Evolutionary conservation across 805 yeast genomes (phyloP).

Genomic region (Starmerella floricola): DNA sequence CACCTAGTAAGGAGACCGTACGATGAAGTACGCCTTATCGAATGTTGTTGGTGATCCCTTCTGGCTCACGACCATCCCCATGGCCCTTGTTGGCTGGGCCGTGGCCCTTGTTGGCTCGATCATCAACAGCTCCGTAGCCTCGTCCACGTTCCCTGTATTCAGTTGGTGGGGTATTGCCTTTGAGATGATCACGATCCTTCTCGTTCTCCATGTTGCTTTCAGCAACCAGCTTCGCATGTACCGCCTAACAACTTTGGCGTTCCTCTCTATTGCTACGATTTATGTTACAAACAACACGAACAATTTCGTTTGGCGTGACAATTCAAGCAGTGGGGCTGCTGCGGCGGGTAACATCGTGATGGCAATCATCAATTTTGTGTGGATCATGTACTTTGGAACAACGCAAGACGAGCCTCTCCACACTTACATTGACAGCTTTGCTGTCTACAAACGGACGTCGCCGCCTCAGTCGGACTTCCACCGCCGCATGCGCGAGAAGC

Average conservation of each 20-base stretch:
- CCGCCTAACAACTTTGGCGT: slow-evolving; percentile 41
- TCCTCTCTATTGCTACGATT: slow-evolving; percentile 59
- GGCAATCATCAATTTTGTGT: slow-evolving; percentile 67
- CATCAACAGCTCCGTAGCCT: slow-evolving; percentile 33
- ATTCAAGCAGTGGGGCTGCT: slow-evolving; percentile 65
- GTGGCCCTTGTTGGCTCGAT: slow-evolving; percentile 81
- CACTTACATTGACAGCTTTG: slow-evolving; percentile 72
- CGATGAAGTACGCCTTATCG: slow-evolving; percentile 15
- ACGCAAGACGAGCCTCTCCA: slow-evolving; percentile 81
- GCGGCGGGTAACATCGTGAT: slow-evolving; percentile 84
- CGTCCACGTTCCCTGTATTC: slow-evolving; percentile 55
- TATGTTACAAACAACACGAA: slow-evolving; percentile 80
- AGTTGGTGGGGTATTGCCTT: slow-evolving; percentile 96
- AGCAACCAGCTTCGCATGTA: slow-evolving; percentile 57
- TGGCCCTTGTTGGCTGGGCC: slow-evolving; percentile 70
- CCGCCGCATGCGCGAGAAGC: slow-evolving; percentile 7
- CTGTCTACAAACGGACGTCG: slow-evolving; percentile 26
- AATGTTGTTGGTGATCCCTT: slow-evolving; percentile 73
- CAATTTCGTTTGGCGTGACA: slow-evolving; percentile 55
- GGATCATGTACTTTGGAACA: slow-evolving; percentile 85
- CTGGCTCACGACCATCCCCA: slow-evolving; percentile 67
- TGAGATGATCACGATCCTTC: slow-evolving; percentile 48
- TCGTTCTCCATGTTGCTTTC: slow-evolving; percentile 43
- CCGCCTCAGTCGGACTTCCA: slow-evolving; percentile 2
- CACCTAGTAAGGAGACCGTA: not conserved